Evolutionary conservation across 768 basidiomycete species (phyloP).

Genomic region (Lactifluus subvellereus): DNA sequence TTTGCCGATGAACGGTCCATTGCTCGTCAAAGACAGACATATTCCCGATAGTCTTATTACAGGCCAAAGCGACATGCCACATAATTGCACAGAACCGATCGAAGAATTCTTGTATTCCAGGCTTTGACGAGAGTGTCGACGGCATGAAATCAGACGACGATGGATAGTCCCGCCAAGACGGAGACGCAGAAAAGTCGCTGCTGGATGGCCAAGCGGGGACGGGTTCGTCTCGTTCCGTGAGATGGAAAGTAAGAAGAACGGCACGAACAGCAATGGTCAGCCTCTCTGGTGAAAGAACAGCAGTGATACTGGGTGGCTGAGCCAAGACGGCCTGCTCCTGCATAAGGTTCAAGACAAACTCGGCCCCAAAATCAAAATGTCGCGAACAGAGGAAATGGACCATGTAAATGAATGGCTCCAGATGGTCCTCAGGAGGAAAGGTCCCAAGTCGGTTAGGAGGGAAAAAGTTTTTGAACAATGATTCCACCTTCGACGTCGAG

Average conservation of each 20-base stretch:
- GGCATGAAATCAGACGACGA: constrained; percentile 62
- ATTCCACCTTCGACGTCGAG: constrained; percentile 73
- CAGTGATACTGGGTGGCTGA: constrained; percentile 37
- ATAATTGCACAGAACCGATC: constrained; percentile 57
- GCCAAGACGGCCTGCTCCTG: constrained; percentile 55
- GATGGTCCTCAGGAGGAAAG: constrained; percentile 65
- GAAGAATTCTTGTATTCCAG: constrained; percentile 67
- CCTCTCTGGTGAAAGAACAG: constrained; percentile 61
- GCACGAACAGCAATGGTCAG: constrained; percentile 73
- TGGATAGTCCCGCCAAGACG: constrained; percentile 60
- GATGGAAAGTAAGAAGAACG: constrained; percentile 61
- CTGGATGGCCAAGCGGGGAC: constrained; percentile 76
- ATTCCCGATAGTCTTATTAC: constrained; percentile 57
- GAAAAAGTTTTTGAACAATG: constrained; percentile 69
- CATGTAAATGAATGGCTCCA: constrained; percentile 72
- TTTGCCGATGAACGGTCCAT: constrained; percentile 59
- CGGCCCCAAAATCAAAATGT: constrained; percentile 79
- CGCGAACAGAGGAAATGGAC: constrained; percentile 79
- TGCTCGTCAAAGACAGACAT: constrained; percentile 87
- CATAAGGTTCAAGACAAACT: constrained; percentile 73
- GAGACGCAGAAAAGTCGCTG: constrained; percentile 54
- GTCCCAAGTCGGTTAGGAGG: constrained; percentile 58
- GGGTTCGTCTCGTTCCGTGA: constrained; percentile 63
- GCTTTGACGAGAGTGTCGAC: constrained; percentile 47
- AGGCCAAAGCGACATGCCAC: constrained; percentile 50